A percentile compares a stretch with the other conserved stretches of the same genome.
Evolutionary conservation across 2,329 filamentous ascomycete species (phyloP).

Genomic region (Arachnomyces sp.): DNA sequence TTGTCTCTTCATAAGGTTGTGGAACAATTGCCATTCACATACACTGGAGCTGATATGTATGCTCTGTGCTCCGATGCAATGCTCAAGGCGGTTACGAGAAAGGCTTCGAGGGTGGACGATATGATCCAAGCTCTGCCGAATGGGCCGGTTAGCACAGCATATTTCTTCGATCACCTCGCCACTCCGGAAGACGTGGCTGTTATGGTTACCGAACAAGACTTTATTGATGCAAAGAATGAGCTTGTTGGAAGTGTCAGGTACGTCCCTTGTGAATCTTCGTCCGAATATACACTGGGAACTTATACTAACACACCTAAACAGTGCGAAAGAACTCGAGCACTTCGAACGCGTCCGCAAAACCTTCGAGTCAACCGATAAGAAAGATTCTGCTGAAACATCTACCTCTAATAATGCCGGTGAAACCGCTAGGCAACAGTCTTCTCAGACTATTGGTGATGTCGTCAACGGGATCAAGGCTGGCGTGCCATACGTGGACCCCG

Average conservation of each 20-base stretch:
- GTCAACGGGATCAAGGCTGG: conserved; percentile 28
- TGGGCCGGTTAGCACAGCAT: conserved; percentile 66
- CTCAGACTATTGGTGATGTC: conserved; percentile 30
- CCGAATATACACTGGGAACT: conserved; percentile 1
- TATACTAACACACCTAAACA: conserved; percentile 33
- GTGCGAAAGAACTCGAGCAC: conserved; percentile 80
- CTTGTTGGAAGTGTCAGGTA: conserved; percentile 77
- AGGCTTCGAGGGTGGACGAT: conserved; percentile 72
- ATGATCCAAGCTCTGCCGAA: conserved; percentile 61
- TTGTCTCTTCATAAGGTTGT: conserved; percentile 70
- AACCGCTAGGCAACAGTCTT: conserved; percentile 7
- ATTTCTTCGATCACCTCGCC: conserved; percentile 92
- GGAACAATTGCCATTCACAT: conserved; percentile 77
- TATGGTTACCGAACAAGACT: conserved; percentile 82
- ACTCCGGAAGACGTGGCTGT: conserved; percentile 75
- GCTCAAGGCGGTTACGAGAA: conserved; percentile 94
- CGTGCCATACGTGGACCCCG: conserved; percentile 14
- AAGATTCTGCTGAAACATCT: conserved; percentile 26
- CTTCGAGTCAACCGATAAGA: conserved; percentile 59
- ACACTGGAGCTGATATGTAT: conserved; percentile 95
- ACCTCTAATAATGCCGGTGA: conserved; percentile 4
- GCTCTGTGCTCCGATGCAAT: conserved; percentile 95
- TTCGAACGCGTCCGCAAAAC: conserved; percentile 75
- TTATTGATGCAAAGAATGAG: conserved; percentile 69
- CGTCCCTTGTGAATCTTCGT: conserved; percentile 8